Evolutionary conservation across 2,329 filamentous ascomycete species (phyloP), one percentile per base, ranked within the genome.

Genomic region (Teratosphaeria gauchensis): DNA sequence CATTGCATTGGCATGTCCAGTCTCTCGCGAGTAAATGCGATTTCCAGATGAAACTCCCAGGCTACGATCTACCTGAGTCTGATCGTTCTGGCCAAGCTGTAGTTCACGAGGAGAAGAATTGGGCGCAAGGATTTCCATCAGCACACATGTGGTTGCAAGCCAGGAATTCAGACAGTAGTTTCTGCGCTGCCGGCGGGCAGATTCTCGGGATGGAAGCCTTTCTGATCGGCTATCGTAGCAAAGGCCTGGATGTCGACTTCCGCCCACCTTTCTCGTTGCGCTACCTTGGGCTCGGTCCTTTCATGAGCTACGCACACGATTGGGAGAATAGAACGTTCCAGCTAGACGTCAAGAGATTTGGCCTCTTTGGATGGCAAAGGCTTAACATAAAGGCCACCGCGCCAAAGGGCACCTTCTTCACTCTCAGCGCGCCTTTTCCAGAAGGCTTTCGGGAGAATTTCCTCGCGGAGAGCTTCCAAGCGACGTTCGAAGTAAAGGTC

Each of bases 61-160:
- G 59, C 52, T 60, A 65, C 57, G 65, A 62, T 59, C 67, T 64
- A 6, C 62, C 56, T n/a, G 33, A 54, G 58, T 69, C 55, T 57
- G 69, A 67, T 61, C 62, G 31, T 1, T 61, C 60, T 8, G 76
- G 74, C 52, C 62, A 56, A 2, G 77, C 75, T 2, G 69, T 66
- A 1, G 72, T 79, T 1, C 78, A 80, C 63, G 73, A 78, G 56
- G 78, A 80, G 63, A 81, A 80, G 67, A 80, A 80, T 62, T 80
- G 77, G 77, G 78, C 77, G 0, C 68, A 68, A 48, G 73, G 70
- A 31, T 80, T 80, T 62, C 76, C 77, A 0, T 69, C 73, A 1
- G 72, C 75, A 19, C 77, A 75, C 64, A 73, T 74, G 61, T 75
- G 73, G 73, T 64, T 75, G 7, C 73, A 75, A 64, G 72, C 71